A percentile compares a stretch with the other conserved stretches of the same genome.
Evolutionary conservation across 139 green algal genomes (phyloP).

Genomic region (Tetradesmus lagerheimii): DNA sequence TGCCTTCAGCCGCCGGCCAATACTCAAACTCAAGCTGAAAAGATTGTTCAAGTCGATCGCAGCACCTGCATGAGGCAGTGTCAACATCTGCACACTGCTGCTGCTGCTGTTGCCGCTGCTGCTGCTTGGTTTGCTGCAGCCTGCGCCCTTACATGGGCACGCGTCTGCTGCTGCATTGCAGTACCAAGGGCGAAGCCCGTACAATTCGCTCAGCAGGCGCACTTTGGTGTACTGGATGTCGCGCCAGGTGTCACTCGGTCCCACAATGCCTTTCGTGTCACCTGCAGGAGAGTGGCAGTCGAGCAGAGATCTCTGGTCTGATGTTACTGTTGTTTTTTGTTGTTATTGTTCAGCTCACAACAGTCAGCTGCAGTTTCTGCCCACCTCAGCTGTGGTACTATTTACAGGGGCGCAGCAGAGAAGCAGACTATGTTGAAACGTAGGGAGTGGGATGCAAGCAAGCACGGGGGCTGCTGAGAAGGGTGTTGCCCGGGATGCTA

Average conservation of each 20-base stretch:
- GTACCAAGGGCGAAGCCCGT: slow-evolving; percentile 39
- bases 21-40: neutral
- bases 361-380: too few relatives aligned
- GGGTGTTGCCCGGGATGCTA: too few relatives aligned
- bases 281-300: neutral
- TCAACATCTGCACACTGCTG: neutral
- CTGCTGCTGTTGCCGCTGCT: neutral
- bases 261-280: slow-evolving; percentile 44
- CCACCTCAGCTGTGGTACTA: too few relatives aligned
- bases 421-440: too few relatives aligned
- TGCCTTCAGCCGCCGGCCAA: neutral
- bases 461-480: too few relatives aligned
- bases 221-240: slow-evolving; percentile 45
- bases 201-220: slow-evolving; percentile 1
- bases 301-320: neutral
- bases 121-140: neutral
- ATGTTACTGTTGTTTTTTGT: too few relatives aligned
- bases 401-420: too few relatives aligned
- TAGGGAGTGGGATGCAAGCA: too few relatives aligned
- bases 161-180: slow-evolving; percentile 22
- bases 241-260: slow-evolving; percentile 11
- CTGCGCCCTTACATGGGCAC: neutral
- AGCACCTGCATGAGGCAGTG: neutral
- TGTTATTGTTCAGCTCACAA: too few relatives aligned
- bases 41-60: neutral